phyloP scores from a whole-genome alignment of 768 basidiomycete genomes.

The Rhizopogon sp. region DNA sequence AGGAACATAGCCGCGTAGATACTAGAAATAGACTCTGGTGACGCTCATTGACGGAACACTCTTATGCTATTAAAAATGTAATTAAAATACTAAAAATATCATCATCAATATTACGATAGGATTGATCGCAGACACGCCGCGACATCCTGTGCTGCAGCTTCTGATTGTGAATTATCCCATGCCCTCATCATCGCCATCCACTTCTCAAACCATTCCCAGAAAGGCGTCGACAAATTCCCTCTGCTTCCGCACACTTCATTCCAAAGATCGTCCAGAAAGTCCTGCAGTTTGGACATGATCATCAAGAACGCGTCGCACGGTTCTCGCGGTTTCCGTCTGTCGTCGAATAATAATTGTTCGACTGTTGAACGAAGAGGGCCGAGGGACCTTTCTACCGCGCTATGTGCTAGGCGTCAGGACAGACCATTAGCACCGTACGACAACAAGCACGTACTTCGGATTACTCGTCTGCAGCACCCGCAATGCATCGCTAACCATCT shows the following conservation, averaged over 20 bases:
- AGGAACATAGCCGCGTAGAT: not conserved
- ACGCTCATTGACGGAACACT: constrained; percentile 7
- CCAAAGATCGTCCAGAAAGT: not conserved
- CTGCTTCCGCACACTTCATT: not conserved
- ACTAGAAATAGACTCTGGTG: too few relatives aligned
- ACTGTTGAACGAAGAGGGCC: not conserved
- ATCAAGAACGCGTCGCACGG: not conserved
- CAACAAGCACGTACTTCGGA: not conserved
- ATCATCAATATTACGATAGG: not conserved
- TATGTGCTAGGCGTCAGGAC: not conserved
- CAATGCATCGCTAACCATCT: not conserved
- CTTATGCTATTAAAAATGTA: not conserved
- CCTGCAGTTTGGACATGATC: not conserved
- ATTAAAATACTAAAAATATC: constrained; percentile 5
- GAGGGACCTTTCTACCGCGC: not conserved
- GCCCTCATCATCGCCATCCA: constrained; percentile 1
- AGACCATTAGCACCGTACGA: not conserved
- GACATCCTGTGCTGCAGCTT: not conserved
- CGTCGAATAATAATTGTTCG: not conserved
- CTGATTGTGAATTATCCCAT: not conserved
- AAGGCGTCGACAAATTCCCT: not conserved
- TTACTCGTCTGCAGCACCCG: not conserved
- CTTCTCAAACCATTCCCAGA: constrained; percentile 1
- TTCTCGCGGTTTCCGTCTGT: not conserved
- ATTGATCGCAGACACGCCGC: not conserved